Conservation (phyloP, 1,139 yeast genomes). For the Kurtzmaniella quercitrusa region DNA sequence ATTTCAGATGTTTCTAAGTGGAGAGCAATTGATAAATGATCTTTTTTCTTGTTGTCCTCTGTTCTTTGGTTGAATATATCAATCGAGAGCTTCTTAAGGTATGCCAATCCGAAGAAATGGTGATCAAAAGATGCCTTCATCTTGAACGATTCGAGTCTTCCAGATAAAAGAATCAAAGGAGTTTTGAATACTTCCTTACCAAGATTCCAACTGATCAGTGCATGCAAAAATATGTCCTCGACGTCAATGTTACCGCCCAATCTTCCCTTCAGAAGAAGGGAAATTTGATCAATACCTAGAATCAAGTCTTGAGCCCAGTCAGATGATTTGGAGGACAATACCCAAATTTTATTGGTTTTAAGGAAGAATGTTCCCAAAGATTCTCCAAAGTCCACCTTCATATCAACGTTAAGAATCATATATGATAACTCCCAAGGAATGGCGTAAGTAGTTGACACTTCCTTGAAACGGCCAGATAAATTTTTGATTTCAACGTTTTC, state of each 20-base stretch:
- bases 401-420: conserved; percentile 47
- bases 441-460: conserved; percentile 61
- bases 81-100: conserved; percentile 45
- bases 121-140: conserved; percentile 73
- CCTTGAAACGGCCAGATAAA: conserved; percentile 50
- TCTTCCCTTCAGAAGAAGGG: conserved; percentile 65
- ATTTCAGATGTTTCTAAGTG: conserved; percentile 55
- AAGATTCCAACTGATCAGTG: conserved; percentile 69
- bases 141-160: conserved; percentile 54
- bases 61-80: conserved; percentile 70
- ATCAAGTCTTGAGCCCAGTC: conserved; percentile 73
- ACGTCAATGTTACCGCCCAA: conserved; percentile 65
- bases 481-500: conserved; percentile 22
- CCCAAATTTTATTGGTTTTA: conserved; percentile 59
- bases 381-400: conserved; percentile 76
- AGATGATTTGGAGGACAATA: conserved; percentile 60
- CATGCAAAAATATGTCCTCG: conserved; percentile 49
- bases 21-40: conserved; percentile 57
- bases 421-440: conserved; percentile 75
- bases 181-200: conserved; percentile 44
- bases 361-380: conserved; percentile 68
- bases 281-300: conserved; percentile 53
- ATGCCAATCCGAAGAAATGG: conserved; percentile 72
- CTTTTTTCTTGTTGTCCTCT: conserved; percentile 37
- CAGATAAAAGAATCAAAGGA: conserved; percentile 65